These are phyloP conservation scores for Ustilago sp. DNA, from an alignment of 1,284 basidiomycete species.

Conservation along the genomic window DNA sequence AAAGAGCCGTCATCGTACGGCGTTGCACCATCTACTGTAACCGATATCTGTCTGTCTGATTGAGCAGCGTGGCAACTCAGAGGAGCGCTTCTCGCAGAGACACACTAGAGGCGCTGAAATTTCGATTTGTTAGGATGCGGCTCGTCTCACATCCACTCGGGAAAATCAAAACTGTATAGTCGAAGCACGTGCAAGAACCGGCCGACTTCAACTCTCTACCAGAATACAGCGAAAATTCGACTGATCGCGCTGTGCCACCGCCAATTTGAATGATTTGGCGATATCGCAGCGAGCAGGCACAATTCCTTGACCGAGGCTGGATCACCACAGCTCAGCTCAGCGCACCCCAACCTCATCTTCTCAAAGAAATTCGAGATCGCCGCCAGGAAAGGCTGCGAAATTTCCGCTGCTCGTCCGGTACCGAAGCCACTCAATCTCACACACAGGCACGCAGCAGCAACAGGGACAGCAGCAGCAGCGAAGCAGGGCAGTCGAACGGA, in stretches of 20 bases:
- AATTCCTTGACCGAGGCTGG: background rate
- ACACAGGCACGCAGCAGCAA: background rate
- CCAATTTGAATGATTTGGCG: background rate
- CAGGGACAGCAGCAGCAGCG: slow-evolving; percentile 1
- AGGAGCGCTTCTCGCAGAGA: background rate
- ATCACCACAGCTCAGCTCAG: background rate
- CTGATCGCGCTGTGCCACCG: background rate
- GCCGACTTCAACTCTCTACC: background rate
- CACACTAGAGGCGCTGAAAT: background rate
- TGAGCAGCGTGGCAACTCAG: background rate
- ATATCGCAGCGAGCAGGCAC: slow-evolving; percentile 16
- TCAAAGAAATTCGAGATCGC: background rate
- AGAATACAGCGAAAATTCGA: background rate
- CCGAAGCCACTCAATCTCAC: background rate
- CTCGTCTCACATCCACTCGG: background rate
- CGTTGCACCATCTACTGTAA: background rate
- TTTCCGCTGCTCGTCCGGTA: background rate
- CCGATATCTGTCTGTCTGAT: background rate
- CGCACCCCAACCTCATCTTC: background rate
- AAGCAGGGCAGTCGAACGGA: background rate
- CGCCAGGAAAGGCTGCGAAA: background rate
- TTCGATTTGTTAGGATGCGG: background rate
- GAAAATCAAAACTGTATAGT: background rate
- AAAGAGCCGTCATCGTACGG: slow-evolving; percentile 1
- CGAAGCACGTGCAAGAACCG: background rate